Evolutionary conservation across 1,139 yeast species (phyloP), one percentile per base, ranked within the genome.

Genomic region (Pichia sp.): DNA sequence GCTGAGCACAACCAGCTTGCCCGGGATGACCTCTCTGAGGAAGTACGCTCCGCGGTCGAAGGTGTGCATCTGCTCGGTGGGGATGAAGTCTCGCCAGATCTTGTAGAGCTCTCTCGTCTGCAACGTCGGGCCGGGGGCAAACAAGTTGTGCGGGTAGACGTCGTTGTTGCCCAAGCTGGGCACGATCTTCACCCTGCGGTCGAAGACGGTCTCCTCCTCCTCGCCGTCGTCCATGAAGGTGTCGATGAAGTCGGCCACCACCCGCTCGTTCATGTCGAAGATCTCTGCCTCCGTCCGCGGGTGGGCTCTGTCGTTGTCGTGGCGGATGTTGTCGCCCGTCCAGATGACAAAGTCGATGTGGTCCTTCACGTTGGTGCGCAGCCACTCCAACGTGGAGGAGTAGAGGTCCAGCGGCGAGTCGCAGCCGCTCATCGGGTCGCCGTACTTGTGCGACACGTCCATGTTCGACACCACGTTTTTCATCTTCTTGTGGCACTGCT

Each of bases 291-390:
- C 93, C 1, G 88, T 81, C 71, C 96, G 79, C 3, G 96, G 96
- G 64, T 71, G 71, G 43, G 70, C 67, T 65, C 95, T 75, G 70
- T 89, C 96, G 64, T 85, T 86, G 68, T 89, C 96, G 67, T 89
- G 96, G 54, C 96, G 77, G 47, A 87, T 82, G 63, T 88, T 89
- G 70, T 89, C 96, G 38, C 96, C 96, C 0, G 96, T 88, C 96
- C 96, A 89, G 16, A 89, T 79, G 34, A 89, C 84, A 67, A 89
- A 89, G 68, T 89, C 96, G 50, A 89, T 83, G 60, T 87, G 83
- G 66, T 87, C 95, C 58, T 77, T 79, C 54, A 87, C 68, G 61
- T 87, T 82, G 8, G 75, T 73, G 32, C 74, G 70, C 1, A 88
- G 72, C 95, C 95, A 89, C 46, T 75, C 67, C 54, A 89, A 72